Conservation (phyloP, 805 yeast genomes). For the Kuraishia molischiana region DNA sequence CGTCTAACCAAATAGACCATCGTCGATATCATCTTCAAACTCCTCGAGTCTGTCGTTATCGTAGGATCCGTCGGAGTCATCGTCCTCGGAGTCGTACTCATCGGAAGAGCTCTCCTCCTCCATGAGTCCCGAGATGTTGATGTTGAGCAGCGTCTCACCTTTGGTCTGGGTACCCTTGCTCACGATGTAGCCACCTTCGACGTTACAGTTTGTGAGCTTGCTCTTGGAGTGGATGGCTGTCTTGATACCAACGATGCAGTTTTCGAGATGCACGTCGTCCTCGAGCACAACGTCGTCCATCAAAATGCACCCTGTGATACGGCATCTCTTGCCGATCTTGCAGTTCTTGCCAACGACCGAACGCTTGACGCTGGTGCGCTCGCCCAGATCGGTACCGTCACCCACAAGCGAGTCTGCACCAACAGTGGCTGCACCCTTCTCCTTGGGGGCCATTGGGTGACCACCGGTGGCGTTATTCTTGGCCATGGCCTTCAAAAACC, state of each 20-base stretch:
- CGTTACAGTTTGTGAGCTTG: conserved; percentile 69
- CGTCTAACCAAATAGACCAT: conserved; percentile 16
- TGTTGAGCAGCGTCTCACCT: conserved; percentile 26
- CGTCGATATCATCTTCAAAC: conserved; percentile 30
- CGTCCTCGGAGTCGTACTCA: conserved; percentile 6
- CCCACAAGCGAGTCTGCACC: conserved; percentile 87
- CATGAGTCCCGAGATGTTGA: conserved; percentile 20
- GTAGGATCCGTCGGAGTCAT: conserved; percentile 4
- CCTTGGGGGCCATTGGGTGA: conserved; percentile 23
- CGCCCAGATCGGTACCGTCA: conserved; percentile 56
- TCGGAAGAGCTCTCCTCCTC: conserved; percentile 12
- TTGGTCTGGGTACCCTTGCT: conserved; percentile 37
- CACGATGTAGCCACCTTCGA: conserved; percentile 73
- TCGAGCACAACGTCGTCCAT: conserved; percentile 63
- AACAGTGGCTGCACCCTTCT: conserved; percentile 57
- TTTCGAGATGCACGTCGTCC: conserved; percentile 74
- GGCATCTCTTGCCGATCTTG: conserved; percentile 74
- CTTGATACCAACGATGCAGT: conserved; percentile 72
- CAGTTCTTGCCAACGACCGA: conserved; percentile 72
- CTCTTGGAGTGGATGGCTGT: conserved; percentile 58
- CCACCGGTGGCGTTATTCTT: conserved; percentile 19
- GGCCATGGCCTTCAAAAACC: conserved; percentile 59
- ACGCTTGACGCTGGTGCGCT: conserved; percentile 77
- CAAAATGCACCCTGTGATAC: conserved; percentile 78
- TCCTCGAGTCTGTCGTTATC: conserved; percentile 17